Conservation (phyloP, 345 rosid species). For the Eucalyptus curtisii region DNA sequence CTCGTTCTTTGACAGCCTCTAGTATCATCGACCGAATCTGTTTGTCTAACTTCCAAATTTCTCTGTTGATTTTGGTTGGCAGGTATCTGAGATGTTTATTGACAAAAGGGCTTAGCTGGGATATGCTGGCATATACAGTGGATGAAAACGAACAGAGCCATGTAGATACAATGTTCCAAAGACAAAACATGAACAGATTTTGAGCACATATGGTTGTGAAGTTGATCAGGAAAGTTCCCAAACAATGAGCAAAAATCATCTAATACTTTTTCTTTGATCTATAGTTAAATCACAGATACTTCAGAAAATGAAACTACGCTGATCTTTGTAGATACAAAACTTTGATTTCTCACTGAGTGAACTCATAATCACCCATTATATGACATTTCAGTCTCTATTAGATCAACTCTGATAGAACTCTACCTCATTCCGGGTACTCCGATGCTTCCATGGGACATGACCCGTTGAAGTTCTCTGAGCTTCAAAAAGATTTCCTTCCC, state of each 20-base stretch:
- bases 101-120: background rate
- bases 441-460: constrained; percentile 3
- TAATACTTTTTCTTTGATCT: background rate
- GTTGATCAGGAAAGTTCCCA: background rate
- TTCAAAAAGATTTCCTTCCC: constrained; percentile 38
- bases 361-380: background rate
- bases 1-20: constrained; percentile 8
- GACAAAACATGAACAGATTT: background rate
- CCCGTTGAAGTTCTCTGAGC: constrained; percentile 18
- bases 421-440: constrained; percentile 21
- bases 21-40: constrained; percentile 11
- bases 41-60: constrained; percentile 26
- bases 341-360: background rate
- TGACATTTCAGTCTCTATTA: background rate
- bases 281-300: background rate
- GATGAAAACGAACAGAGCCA: background rate
- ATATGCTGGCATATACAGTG: background rate
- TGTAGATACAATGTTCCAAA: background rate
- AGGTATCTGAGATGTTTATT: constrained; percentile 9
- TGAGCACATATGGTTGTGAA: background rate
- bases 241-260: background rate
- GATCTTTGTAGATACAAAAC: background rate
- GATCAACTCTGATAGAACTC: background rate
- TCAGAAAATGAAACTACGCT: background rate
- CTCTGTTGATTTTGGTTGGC: constrained; percentile 17